phyloP scores from a whole-genome alignment of 768 basidiomycete species.

The Pleurotus djamor region DNA sequence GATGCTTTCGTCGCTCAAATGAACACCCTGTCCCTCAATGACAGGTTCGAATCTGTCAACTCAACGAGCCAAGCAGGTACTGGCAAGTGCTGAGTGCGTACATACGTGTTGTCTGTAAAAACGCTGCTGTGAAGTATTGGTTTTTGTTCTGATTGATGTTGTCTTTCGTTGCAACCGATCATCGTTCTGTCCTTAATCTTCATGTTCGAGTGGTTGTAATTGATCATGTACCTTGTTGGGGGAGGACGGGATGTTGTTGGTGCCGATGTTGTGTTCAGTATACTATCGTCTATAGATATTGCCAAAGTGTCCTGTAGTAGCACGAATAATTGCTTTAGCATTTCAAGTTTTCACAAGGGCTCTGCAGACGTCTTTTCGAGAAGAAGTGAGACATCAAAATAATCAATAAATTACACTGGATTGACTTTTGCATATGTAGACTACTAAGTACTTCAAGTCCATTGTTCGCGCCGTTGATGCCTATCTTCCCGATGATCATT shows the following conservation, averaged over 20 bases:
- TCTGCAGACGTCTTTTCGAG: too few species aligned
- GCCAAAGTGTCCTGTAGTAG: background rate
- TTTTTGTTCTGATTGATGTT: background rate
- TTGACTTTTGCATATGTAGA: too few species aligned
- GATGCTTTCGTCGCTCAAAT: slow-evolving; percentile 35
- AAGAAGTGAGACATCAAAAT: background rate
- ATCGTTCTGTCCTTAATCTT: background rate
- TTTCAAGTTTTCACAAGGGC: background rate
- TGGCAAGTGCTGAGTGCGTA: background rate
- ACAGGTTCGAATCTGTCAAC: slow-evolving; percentile 7
- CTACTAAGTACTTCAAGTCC: background rate
- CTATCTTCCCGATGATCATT: too few species aligned
- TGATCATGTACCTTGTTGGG: background rate
- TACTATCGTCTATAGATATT: slow-evolving; percentile 4
- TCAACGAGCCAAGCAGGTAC: background rate
- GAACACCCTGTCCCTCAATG: slow-evolving; percentile 32
- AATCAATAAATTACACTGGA: background rate
- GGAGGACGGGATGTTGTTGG: background rate
- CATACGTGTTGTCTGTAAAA: background rate
- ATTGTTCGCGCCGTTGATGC: too few species aligned
- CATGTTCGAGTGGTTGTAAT: background rate
- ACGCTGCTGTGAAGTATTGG: background rate
- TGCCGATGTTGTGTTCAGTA: slow-evolving; percentile 4
- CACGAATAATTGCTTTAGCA: background rate
- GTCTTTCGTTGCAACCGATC: background rate